Base-by-base conservation (phyloP, 1,284 basidiomycete species). In the Microbotryum lychnidis-dioicae region DNA sequence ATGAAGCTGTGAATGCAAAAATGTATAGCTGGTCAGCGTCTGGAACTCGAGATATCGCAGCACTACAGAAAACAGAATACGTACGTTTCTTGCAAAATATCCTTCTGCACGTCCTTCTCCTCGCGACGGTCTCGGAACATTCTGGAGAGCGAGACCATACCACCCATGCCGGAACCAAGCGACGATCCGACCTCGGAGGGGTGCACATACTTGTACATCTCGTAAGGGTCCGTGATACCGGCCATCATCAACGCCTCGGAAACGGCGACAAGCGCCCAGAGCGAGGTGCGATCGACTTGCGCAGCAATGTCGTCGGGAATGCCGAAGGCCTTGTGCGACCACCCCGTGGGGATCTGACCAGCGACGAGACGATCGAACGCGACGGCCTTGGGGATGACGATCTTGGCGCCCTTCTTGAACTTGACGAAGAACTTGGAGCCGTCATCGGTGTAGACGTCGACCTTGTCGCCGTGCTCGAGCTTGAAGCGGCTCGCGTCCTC, bases 71-170 rank as follows among this genome's bases (percentile, higher is more conserved):
- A 10, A 56, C 31, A 50, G 51, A 45, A 37, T 16, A 82, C 87
- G 74, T 72, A 91, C 84, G 94, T 98, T 78, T 98, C 94, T 77
- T 98, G 96, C 42, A 98, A 80, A 68, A 98, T 88, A 73, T 98
- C 96, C 74, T 94, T 97, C 77, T 98, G 94, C 3, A 97, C 91
- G 52, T 97, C 92, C 76, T 87, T 87, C 79, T 97, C 94, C 74
- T 96, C 91, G 59, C 91, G 87, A 68, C 96, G 87, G 73, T 97
- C 96, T 77, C 90, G 93, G 84, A 98, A 98, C 96, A 98, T 98
- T 77, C 89, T 85, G 48, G 85, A 83, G 76, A 96, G 80, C 45
- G 63, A 65, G 33, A 57, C 61, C 72, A 91, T 85, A 75, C 94
- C 94, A 74, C 94, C 94, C 94, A 98, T 97, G 74, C 96, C 94